Conservation (phyloP, 345 rosid genomes). For the Euphorbia pulcherrima region DNA sequence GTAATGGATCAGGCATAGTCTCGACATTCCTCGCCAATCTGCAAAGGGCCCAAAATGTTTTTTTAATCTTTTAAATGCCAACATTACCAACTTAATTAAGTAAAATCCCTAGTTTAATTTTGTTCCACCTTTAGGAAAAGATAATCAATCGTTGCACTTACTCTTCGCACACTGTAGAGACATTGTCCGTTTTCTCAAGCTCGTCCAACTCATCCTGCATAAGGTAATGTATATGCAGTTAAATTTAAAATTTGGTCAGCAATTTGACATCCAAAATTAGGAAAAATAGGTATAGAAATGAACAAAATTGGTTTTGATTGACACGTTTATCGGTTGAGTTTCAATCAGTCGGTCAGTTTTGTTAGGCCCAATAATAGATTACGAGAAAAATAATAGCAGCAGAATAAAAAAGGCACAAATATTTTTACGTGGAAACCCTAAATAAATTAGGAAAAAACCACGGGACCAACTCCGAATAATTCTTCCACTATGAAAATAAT, state of each 20-base stretch:
- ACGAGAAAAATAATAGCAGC: too few species aligned
- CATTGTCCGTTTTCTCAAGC: slow-evolving; percentile 40
- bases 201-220: slow-evolving; percentile 58
- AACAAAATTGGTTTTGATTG: not conserved
- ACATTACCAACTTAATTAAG: not conserved
- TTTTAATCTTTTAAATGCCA: slow-evolving; percentile 12
- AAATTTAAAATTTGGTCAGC: not conserved
- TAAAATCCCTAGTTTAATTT: too few species aligned
- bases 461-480: too few species aligned
- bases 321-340: not conserved
- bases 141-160: slow-evolving; percentile 35
- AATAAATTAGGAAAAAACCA: too few species aligned
- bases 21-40: slow-evolving; percentile 44
- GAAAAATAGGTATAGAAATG: not conserved
- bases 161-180: slow-evolving; percentile 55
- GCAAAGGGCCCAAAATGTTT: slow-evolving; percentile 9
- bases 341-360: too few species aligned
- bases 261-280: too few species aligned
- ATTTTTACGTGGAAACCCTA: too few species aligned
- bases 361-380: too few species aligned
- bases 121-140: not conserved
- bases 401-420: too few species aligned
- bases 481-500: too few species aligned
- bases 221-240: slow-evolving; percentile 2
- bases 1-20: slow-evolving; percentile 50